A percentile compares a stretch with the other conserved stretches of the same genome.
These are phyloP conservation scores for Metarhizium guizhouense DNA, from an alignment of 2,329 filamentous ascomycete genomes.

Conservation along the genomic window DNA sequence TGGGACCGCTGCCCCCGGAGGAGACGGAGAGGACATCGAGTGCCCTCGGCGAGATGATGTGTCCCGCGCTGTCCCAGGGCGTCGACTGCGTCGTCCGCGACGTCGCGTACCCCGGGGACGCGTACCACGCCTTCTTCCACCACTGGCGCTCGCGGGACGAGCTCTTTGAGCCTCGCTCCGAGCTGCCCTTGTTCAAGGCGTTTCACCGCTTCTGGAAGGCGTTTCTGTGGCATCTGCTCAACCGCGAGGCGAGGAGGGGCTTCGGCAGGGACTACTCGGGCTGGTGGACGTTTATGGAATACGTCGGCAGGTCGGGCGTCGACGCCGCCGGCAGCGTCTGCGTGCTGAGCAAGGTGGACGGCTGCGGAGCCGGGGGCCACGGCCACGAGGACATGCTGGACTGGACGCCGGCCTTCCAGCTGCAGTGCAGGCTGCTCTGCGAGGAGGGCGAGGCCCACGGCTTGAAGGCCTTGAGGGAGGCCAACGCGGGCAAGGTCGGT, in stretches of 20 bases:
- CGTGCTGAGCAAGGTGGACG: background rate
- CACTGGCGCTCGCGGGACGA: conserved; percentile 1
- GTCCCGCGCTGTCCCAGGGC: background rate
- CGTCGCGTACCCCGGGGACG: background rate
- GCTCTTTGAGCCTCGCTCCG: background rate
- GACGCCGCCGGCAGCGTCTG: background rate
- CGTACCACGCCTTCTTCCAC: conserved; percentile 4
- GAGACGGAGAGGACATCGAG: background rate
- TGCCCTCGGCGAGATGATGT: background rate
- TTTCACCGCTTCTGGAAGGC: conserved; percentile 4
- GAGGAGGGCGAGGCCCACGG: background rate
- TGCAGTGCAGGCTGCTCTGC: conserved; percentile 5
- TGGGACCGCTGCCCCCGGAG: conserved; percentile 2
- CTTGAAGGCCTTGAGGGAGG: background rate
- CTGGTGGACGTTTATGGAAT: conserved; percentile 6
- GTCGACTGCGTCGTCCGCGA: conserved; percentile 5
- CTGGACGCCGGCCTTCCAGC: conserved; percentile 4
- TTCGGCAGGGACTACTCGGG: background rate
- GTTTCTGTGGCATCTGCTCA: conserved; percentile 2
- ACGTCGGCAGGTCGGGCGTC: background rate
- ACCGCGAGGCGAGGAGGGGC: background rate
- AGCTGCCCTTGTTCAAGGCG: background rate
- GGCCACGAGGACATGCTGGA: conserved; percentile 1
- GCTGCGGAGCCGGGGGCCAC: conserved; percentile 1
- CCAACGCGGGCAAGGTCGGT: background rate